Base-by-base conservation (phyloP, 2,329 filamentous ascomycete species). In the Stemphylium beticola region DNA sequence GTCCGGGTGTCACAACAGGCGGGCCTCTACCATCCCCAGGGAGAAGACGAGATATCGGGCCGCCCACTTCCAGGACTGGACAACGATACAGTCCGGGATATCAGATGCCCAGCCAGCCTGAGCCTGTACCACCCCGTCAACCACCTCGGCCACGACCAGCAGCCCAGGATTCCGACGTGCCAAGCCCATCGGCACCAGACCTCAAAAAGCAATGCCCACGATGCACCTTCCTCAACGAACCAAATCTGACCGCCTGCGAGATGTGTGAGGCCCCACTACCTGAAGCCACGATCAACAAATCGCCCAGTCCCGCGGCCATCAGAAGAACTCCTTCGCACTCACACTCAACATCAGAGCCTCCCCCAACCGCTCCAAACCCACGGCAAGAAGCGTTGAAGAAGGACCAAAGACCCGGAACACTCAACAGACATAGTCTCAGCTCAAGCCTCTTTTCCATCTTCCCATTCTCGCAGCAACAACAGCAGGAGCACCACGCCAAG, bases 221-320 rank as follows among this genome's bases (percentile, higher is more conserved):
- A 31, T 75, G 72, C 53, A 74, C 72, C 7, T 74, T 74, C 52
- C 53, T 74, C 14, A 74, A 74, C 45, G 66, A 74, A 15, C 55
- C 64, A 1, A 69, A 67, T 2, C 61, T 74, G 22, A 65, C 59
- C 14, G 50, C 50, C 3, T 74, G 72, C 45, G 72, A 74, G 33
- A 73, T 74, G 62, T 74, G 72, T 52, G 61, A 66, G 24, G 68
- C 64, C 11, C 46, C 65, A 2, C 57, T 74, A 0, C 69, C 70
- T 15, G 61, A 59, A n/a, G 26, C 57, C 0, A 66, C 67, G 0
- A 44, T 73, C 5, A 20, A 58, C 5, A 67, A 69, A 31, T 63
- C 70, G 8, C 58, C 62, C 0, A 69, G 67, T 32, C 69, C 71
- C 15, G 47, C 47, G 14, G 46, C 53, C 6, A 34, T 45, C 4